phyloP scores from a whole-genome alignment of 2,329 filamentous ascomycete genomes.

The Tolypocladium inflatum region DNA sequence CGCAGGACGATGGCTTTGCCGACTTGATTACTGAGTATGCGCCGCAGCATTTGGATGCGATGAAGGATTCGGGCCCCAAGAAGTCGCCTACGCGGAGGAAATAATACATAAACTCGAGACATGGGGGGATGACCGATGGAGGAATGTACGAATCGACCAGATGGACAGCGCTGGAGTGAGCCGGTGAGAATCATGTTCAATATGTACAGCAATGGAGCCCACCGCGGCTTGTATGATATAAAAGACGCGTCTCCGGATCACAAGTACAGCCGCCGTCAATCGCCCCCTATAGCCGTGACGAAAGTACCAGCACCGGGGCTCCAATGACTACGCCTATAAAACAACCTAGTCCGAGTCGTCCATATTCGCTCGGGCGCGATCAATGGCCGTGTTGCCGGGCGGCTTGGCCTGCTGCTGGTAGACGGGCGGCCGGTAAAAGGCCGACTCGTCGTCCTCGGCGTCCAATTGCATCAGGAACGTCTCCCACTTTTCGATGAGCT shows the following conservation, averaged over 20 bases:
- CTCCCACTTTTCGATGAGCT: slow-evolving; percentile 86
- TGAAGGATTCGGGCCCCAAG: slow-evolving; percentile 27
- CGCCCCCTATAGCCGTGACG: not conserved
- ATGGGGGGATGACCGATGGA: not conserved
- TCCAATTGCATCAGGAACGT: slow-evolving; percentile 96
- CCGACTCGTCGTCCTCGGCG: slow-evolving; percentile 74
- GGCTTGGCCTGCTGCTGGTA: slow-evolving; percentile 39
- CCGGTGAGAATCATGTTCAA: slow-evolving; percentile 9
- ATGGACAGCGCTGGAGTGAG: slow-evolving; percentile 5
- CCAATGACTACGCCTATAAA: not conserved
- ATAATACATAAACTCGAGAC: slow-evolving; percentile 12
- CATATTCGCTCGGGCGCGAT: slow-evolving; percentile 48
- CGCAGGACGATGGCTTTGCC: slow-evolving; percentile 23
- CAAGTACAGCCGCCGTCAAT: not conserved
- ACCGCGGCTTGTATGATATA: slow-evolving; percentile 25
- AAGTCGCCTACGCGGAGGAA: slow-evolving; percentile 39
- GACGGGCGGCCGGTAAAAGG: slow-evolving; percentile 56
- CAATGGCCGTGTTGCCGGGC: slow-evolving; percentile 48
- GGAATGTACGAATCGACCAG: not conserved
- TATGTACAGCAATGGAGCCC: slow-evolving; percentile 24
- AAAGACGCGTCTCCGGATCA: slow-evolving; percentile 16
- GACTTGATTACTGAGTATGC: slow-evolving; percentile 44
- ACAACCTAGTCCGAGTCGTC: slow-evolving; percentile 47
- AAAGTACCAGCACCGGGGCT: not conserved
- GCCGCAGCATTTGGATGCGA: slow-evolving; percentile 23